phyloP scores from a whole-genome alignment of 1,139 yeast species.

The Kazachstania sp. region DNA sequence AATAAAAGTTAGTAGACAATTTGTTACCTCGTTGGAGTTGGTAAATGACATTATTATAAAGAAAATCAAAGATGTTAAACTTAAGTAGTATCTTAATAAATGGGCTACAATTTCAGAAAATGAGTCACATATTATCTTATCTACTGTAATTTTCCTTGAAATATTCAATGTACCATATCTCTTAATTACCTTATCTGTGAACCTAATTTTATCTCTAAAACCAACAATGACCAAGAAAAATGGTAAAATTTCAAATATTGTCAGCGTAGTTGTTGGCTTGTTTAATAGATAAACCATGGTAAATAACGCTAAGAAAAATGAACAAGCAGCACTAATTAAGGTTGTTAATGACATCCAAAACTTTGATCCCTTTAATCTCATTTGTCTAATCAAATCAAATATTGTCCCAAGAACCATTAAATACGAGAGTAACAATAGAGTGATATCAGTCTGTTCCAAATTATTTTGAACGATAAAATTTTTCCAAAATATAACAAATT shows the following conservation, averaged over 20 bases:
- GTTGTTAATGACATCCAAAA: conserved; percentile 87
- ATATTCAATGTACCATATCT: conserved; percentile 30
- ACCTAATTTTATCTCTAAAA: conserved; percentile 74
- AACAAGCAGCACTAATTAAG: conserved; percentile 71
- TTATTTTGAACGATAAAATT: background rate
- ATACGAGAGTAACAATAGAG: conserved; percentile 47
- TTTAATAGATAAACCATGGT: conserved; percentile 45
- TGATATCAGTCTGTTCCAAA: conserved; percentile 6
- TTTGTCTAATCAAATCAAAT: conserved; percentile 64
- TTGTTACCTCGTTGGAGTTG: conserved; percentile 61
- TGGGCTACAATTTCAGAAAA: conserved; percentile 58
- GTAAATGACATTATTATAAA: conserved; percentile 62
- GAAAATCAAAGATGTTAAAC: conserved; percentile 63
- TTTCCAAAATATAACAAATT: background rate
- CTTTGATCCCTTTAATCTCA: conserved; percentile 75
- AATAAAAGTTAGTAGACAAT: conserved; percentile 73
- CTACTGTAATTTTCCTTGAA: conserved; percentile 28
- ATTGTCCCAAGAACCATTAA: conserved; percentile 84
- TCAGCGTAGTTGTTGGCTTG: conserved; percentile 56
- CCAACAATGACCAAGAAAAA: conserved; percentile 91
- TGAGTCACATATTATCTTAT: conserved; percentile 43
- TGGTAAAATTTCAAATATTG: conserved; percentile 88
- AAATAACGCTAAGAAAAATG: conserved; percentile 75
- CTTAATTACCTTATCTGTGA: conserved; percentile 45
- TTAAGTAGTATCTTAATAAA: conserved; percentile 68